Evolutionary conservation across 495 filamentous ascomycete species (phyloP).

Genomic region (Aspergillus sclerotioniger): DNA sequence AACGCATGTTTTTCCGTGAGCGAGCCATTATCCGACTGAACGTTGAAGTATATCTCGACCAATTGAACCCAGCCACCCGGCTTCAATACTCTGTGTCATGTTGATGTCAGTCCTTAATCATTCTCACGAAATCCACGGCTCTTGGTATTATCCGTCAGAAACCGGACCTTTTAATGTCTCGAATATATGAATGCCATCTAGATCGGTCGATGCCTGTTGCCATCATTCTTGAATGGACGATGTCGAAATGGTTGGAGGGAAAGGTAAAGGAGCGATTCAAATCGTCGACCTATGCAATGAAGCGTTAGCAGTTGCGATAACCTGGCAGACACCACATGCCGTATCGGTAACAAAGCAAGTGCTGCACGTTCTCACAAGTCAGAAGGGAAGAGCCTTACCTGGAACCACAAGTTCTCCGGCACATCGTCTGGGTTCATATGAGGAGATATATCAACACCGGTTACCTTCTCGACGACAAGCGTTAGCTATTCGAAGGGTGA

Average conservation of each 20-base stretch:
- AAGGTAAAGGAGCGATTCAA: conserved; percentile 77
- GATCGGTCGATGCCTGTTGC: conserved; percentile 70
- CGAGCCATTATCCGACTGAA: conserved; percentile 87
- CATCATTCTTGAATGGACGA: conserved; percentile 85
- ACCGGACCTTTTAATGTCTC: conserved; percentile 66
- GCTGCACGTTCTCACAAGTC: background rate
- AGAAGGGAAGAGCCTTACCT: conserved; percentile 40
- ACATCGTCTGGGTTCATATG: conserved; percentile 68
- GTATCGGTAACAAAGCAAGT: background rate
- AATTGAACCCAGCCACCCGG: conserved; percentile 88
- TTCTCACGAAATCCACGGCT: background rate
- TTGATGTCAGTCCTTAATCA: conserved; percentile 19
- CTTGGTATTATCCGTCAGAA: conserved; percentile 6
- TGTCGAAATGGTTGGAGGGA: conserved; percentile 73
- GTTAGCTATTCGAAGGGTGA: conserved; percentile 15
- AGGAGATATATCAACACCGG: conserved; percentile 77
- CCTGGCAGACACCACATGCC: background rate
- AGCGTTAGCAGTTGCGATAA: conserved; percentile 23
- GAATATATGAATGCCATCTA: conserved; percentile 77
- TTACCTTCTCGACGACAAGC: conserved; percentile 56
- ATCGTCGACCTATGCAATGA: conserved; percentile 61
- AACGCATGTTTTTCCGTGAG: conserved; percentile 70
- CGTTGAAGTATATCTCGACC: conserved; percentile 82
- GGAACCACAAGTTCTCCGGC: conserved; percentile 68
- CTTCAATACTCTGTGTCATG: conserved; percentile 50